Evolutionary conservation across 2,329 filamentous ascomycete species (phyloP).

Genomic region (Trichophyton simii): DNA sequence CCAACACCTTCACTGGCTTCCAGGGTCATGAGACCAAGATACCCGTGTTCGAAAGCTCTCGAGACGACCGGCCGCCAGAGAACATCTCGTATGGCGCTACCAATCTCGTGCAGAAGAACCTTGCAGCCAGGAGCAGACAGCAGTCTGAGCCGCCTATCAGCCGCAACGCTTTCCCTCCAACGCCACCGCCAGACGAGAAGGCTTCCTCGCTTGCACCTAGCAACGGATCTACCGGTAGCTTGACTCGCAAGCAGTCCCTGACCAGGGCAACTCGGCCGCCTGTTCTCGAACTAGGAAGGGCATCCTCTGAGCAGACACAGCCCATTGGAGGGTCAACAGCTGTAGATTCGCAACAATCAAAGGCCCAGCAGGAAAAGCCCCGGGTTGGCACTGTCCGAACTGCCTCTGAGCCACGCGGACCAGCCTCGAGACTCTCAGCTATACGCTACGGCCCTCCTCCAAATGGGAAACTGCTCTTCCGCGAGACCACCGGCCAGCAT

Average conservation of each 20-base stretch:
- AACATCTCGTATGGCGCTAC: conserved; percentile 85
- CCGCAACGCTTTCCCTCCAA: conserved; percentile 86
- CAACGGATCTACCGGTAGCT: conserved; percentile 22
- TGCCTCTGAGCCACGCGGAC: conserved; percentile 40
- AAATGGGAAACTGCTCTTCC: conserved; percentile 14
- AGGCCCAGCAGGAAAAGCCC: conserved; percentile 25
- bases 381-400: conserved; percentile 38
- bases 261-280: conserved; percentile 36
- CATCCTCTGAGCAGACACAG: conserved; percentile 16
- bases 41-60: conserved; percentile 17
- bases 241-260: conserved; percentile 37
- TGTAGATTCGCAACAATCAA: background rate
- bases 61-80: conserved; percentile 68
- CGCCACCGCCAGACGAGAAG: conserved; percentile 89
- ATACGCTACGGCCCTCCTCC: conserved; percentile 14
- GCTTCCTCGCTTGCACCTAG: conserved; percentile 2
- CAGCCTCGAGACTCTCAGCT: conserved; percentile 24
- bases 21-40: conserved; percentile 62
- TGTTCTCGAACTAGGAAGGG: conserved; percentile 30
- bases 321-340: conserved; percentile 18
- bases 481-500: conserved; percentile 22
- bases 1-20: conserved; percentile 72
- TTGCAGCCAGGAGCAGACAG: conserved; percentile 62
- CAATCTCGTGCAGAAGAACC: conserved; percentile 78
- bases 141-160: conserved; percentile 71